Percentiles rank a stretch among this genome's conserved stretches.
Conservation (phyloP, 2,329 filamentous ascomycete genomes). For the Colletotrichum echinochloae region DNA sequence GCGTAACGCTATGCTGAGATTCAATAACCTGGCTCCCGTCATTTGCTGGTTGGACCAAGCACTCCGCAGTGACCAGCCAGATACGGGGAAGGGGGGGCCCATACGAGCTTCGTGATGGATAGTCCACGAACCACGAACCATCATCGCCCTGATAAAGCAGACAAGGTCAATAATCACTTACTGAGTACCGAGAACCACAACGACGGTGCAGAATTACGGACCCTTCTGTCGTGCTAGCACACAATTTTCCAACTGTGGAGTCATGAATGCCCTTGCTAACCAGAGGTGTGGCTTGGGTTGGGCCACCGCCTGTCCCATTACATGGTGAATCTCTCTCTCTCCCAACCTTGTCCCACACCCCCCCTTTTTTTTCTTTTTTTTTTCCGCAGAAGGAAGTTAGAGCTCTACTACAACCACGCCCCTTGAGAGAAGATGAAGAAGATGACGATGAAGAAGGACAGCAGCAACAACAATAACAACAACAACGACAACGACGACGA, state of each 20-base stretch:
- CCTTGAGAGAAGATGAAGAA: background rate
- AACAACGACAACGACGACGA: background rate
- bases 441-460: too few relatives aligned
- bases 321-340: slow-evolving; percentile 16
- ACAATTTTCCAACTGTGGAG: background rate
- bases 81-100: too few relatives aligned
- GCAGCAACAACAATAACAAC: too few relatives aligned
- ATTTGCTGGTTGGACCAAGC: background rate
- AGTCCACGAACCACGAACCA: background rate
- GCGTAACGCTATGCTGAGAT: slow-evolving; percentile 9
- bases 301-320: slow-evolving; percentile 12
- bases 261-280: background rate
- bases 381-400: background rate
- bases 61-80: background rate
- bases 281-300: slow-evolving; percentile 31
- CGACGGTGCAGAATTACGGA: background rate
- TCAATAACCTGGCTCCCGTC: slow-evolving; percentile 2
- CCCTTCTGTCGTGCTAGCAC: background rate
- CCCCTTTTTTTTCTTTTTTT: too few relatives aligned
- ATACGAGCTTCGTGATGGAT: background rate
- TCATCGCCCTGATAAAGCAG: background rate
- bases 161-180: background rate
- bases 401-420: slow-evolving; percentile 27
- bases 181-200: background rate
- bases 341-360: background rate